Evolutionary conservation across 202 grass and related monocot genomes (phyloP), one percentile per base, ranked within the genome.

Genomic region (Musa balbisiana): DNA sequence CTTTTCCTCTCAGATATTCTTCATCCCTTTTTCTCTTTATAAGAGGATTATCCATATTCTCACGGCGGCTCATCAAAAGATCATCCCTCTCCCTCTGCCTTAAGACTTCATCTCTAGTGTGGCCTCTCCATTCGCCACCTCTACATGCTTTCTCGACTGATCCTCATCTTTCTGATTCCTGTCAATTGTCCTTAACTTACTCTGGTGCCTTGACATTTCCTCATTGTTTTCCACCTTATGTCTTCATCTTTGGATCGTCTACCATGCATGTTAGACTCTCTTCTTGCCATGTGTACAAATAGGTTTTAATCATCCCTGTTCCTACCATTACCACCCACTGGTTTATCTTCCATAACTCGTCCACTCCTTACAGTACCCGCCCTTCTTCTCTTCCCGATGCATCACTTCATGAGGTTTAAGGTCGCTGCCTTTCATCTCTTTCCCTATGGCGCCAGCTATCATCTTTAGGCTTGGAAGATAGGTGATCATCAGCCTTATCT

Each of bases 1-100:
- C 52, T 82, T 99, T 95, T 69, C 83, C 83, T 79, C 89, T 99
- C 74, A 80, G 70, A 65, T 76, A 80, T 79, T 95, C 96, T 68
- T 92, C 91, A 24, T 99, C 91, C 82, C 86, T 95, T 75, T 81
- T 87, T 81, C 87, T 99, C 76, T 92, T 94, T 59, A 92, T 88
- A 74, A 87, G 75, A 75, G 85, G 76, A 82, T 95, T 87, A 50
- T 91, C 87, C 62, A 83, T 83, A 78, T 50, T 85, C 78, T 90
- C 91, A 75, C 73, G 87, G 62, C 73, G 83, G 78, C 81, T 84
- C 68, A 87, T 71, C 82, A 85, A 66, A 50, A 75, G 49, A 82
- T 90, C 87, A 72, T 82, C 80, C 26, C 79, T 86, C 80, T 92
- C 89, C 76, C 87, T 87, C 78, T 88, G 89, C 77, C 91, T 89